Conservation (phyloP, 2,329 filamentous ascomycete species). For the Colletotrichum chlorophyti region DNA sequence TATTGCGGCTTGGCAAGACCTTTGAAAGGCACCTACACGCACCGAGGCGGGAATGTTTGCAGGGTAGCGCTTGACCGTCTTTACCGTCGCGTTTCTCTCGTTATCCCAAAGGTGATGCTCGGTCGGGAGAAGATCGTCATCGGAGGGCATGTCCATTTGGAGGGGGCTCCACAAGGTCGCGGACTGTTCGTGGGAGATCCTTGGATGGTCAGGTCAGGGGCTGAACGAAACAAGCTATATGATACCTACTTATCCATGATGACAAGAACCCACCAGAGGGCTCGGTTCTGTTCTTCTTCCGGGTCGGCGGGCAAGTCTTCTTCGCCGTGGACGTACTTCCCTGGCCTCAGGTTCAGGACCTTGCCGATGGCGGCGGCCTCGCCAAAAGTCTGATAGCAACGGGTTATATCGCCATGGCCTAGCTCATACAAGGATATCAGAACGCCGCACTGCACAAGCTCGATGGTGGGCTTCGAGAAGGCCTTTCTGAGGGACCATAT, state of each 20-base stretch:
- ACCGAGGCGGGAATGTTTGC: slow-evolving; percentile 36
- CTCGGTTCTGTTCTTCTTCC: slow-evolving; percentile 47
- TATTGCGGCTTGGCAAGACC: slow-evolving; percentile 43
- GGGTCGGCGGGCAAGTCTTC: slow-evolving; percentile 36
- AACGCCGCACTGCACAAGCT: slow-evolving; percentile 48
- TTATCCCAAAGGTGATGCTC: slow-evolving; percentile 42
- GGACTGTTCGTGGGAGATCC: slow-evolving; percentile 40
- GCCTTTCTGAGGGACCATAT: slow-evolving; percentile 44
- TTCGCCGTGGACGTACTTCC: slow-evolving; percentile 41
- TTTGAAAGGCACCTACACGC: slow-evolving; percentile 42
- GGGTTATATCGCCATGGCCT: slow-evolving; percentile 48
- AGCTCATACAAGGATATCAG: slow-evolving; percentile 52
- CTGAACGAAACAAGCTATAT: neutral
- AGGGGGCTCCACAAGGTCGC: slow-evolving; percentile 39
- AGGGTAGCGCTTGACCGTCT: slow-evolving; percentile 36
- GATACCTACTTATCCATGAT: slow-evolving; percentile 50
- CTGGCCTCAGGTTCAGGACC: slow-evolving; percentile 44
- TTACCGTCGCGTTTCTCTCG: slow-evolving; percentile 31
- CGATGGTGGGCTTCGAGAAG: slow-evolving; percentile 43
- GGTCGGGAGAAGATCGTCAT: slow-evolving; percentile 43
- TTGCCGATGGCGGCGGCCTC: slow-evolving; percentile 46
- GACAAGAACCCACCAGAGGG: slow-evolving; percentile 52
- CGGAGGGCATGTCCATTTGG: slow-evolving; percentile 43
- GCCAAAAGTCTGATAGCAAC: slow-evolving; percentile 50
- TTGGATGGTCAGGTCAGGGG: slow-evolving; percentile 21